Base-by-base conservation (phyloP, 1,139 yeast species). In the Candida smagusa region DNA sequence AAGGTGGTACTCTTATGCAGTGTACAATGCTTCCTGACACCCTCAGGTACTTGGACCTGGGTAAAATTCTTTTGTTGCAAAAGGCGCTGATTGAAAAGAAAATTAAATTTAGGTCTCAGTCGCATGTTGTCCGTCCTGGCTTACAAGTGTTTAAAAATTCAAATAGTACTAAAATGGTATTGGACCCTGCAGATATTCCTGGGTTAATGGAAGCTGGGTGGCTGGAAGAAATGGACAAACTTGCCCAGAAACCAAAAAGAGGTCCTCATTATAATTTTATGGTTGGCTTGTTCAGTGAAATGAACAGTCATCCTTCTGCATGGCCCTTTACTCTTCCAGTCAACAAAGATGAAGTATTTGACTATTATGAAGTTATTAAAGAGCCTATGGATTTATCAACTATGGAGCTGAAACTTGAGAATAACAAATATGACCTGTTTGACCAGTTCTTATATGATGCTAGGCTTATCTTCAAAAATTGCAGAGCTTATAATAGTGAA, bases 331-430 rank as follows among this genome's bases (percentile, higher is more conserved):
- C 90, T 24, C 84, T 80, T 40, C 96, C 98, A 1, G 98, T 94
- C 11, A 88, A 84, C 58, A 80, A 79, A 53, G 95, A 88, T 34
- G 98, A 94, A 54, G 98, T 94, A 11, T 89, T 95, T 0, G 98
- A 94, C 59, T 94, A 94, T 58, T 92, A 92, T 58, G 95, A 88
- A 50, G 95, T 92, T 23, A 92, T 92, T 46, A 89, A 90, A 56
- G 97, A 92, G 58, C 98, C 99, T n/a, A 94, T 94, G 98, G 98
- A 94, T 58, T 67, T 92, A 40, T 80, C 94, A 22, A 89, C 97
- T 0, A 92, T 94, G 96, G 98, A 92, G 56, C 83, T 77, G 56
- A 87, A 90, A 56, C 71, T 94, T 31, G 98, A 92, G 47, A 88
- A 86, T 52, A 96, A 92, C 62, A 85, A 85, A 49, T 94, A 94